Evolutionary conservation across 2,329 filamentous ascomycete species (phyloP).

Genomic region (Epichloe baconii): DNA sequence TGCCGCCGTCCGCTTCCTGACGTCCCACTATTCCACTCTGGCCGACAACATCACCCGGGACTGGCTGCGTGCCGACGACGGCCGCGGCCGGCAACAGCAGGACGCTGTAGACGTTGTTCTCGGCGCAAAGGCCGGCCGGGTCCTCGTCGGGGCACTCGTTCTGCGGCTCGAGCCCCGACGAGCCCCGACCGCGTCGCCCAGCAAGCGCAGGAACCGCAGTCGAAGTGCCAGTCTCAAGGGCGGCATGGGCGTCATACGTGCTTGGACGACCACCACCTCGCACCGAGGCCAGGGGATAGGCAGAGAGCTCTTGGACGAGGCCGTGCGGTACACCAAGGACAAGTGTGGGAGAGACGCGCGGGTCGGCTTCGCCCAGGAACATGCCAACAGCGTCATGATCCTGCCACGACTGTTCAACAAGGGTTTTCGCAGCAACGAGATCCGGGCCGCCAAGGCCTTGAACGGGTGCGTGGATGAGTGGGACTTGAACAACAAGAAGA

Average conservation of each 20-base stretch:
- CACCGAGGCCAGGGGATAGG: conserved; percentile 65
- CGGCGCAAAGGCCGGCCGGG: conserved; percentile 52
- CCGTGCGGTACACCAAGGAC: conserved; percentile 53
- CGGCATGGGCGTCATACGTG: conserved; percentile 59
- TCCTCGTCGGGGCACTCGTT: conserved; percentile 59
- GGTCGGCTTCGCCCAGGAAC: conserved; percentile 60
- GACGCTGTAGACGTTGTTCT: conserved; percentile 50
- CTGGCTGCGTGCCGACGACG: conserved; percentile 37
- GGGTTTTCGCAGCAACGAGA: conserved; percentile 45
- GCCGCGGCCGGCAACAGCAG: conserved; percentile 30
- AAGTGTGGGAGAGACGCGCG: conserved; percentile 54
- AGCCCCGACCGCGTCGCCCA: conserved; percentile 9
- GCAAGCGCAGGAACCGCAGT: conserved; percentile 23
- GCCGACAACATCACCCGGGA: conserved; percentile 49
- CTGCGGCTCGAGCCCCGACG: conserved; percentile 45
- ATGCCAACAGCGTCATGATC: conserved; percentile 59
- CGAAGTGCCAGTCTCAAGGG: conserved; percentile 32
- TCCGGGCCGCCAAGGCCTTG: conserved; percentile 39
- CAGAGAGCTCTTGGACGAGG: conserved; percentile 57
- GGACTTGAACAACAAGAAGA: conserved; percentile 36
- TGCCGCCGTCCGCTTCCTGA: conserved; percentile 45
- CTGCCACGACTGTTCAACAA: conserved; percentile 51
- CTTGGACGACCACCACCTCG: conserved; percentile 63
- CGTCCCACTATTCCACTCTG: conserved; percentile 46
- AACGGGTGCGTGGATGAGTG: conserved; percentile 36